Evolutionary conservation across 805 yeast species (phyloP).

Genomic region (Pichia nakasei): DNA sequence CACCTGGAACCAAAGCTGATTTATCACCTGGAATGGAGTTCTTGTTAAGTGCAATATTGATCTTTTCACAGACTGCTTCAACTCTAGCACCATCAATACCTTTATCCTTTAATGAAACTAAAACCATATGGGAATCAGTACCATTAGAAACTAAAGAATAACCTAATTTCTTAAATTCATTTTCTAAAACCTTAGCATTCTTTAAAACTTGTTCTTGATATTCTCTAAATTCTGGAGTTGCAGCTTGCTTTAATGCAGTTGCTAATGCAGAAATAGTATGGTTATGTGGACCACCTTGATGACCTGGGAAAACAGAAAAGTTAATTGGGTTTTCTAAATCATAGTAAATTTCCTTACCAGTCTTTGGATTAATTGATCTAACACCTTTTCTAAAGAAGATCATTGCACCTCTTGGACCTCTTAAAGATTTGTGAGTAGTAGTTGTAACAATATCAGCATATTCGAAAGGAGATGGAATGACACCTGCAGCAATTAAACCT

Average conservation of each 20-base stretch:
- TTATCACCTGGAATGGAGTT: slow-evolving; percentile 98
- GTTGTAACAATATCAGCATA: slow-evolving; percentile 97
- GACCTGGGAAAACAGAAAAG: slow-evolving; percentile 99
- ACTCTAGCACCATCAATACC: slow-evolving; percentile 95
- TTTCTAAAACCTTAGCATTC: slow-evolving; percentile 81
- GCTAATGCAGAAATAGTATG: slow-evolving; percentile 98
- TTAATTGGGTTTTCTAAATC: slow-evolving; percentile 93
- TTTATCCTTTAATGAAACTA: slow-evolving; percentile 81
- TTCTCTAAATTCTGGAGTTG: slow-evolving; percentile 79
- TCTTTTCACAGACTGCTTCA: slow-evolving; percentile 88
- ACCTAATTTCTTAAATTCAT: slow-evolving; percentile 59
- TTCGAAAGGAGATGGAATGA: slow-evolving; percentile 92
- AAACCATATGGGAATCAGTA: slow-evolving; percentile 95
- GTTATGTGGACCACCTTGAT: slow-evolving; percentile 99
- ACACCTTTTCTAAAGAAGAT: slow-evolving; percentile 97
- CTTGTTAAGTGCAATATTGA: slow-evolving; percentile 93
- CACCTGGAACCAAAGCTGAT: slow-evolving; percentile 94
- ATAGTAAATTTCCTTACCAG: slow-evolving; percentile 84
- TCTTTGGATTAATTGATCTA: slow-evolving; percentile 75
- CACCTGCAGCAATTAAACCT: slow-evolving; percentile 93
- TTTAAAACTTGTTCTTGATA: slow-evolving; percentile 83
- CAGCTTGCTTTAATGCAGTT: slow-evolving; percentile 91
- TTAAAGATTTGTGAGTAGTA: slow-evolving; percentile 95
- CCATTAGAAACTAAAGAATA: slow-evolving; percentile 87
- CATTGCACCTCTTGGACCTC: slow-evolving; percentile 99